These are phyloP conservation scores for Cadophora malorum DNA, from an alignment of 2,329 filamentous ascomycete genomes.

Conservation along the genomic window DNA sequence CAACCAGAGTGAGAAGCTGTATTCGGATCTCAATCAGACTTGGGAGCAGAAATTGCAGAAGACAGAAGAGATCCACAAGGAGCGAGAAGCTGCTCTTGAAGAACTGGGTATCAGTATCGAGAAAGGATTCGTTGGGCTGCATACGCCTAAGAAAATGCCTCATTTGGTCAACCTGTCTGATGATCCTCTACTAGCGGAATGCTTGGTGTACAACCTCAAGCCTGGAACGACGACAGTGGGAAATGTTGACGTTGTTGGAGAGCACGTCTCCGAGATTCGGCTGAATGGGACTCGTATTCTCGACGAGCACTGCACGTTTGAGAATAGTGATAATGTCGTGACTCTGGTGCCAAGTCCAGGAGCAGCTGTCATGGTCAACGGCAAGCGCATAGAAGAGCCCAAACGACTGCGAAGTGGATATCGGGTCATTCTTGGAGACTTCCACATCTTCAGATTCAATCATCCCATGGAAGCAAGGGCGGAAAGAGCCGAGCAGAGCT, in stretches of 20 bases:
- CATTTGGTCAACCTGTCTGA: conserved; percentile 98
- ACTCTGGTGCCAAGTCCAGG: conserved; percentile 87
- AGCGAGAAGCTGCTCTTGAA: conserved; percentile 91
- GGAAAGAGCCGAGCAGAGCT: conserved; percentile 85
- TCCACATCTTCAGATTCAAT: conserved; percentile 98
- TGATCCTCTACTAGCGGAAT: conserved; percentile 91
- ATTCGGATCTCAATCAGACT: conserved; percentile 95
- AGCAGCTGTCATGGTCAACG: conserved; percentile 98
- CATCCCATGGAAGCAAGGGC: conserved; percentile 95
- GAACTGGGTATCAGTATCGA: conserved; percentile 98
- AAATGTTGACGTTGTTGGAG: conserved; percentile 78
- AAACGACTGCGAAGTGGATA: conserved; percentile 89
- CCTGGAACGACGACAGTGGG: conserved; percentile 93
- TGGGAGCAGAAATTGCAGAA: conserved; percentile 97
- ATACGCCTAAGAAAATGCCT: conserved; percentile 98
- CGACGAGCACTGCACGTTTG: conserved; percentile 90
- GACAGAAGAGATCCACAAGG: conserved; percentile 97
- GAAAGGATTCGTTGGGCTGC: conserved; percentile 94
- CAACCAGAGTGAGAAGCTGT: conserved; percentile 93
- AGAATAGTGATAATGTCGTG: conserved; percentile 92
- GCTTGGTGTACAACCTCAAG: conserved; percentile 97
- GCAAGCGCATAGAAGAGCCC: conserved; percentile 84
- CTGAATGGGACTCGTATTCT: conserved; percentile 94
- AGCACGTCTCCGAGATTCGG: conserved; percentile 80
- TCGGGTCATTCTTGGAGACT: conserved; percentile 94